These are phyloP conservation scores for Phytophthora pinifolia DNA, from an alignment of 352 stramenopile genomes.

Conservation along the genomic window DNA sequence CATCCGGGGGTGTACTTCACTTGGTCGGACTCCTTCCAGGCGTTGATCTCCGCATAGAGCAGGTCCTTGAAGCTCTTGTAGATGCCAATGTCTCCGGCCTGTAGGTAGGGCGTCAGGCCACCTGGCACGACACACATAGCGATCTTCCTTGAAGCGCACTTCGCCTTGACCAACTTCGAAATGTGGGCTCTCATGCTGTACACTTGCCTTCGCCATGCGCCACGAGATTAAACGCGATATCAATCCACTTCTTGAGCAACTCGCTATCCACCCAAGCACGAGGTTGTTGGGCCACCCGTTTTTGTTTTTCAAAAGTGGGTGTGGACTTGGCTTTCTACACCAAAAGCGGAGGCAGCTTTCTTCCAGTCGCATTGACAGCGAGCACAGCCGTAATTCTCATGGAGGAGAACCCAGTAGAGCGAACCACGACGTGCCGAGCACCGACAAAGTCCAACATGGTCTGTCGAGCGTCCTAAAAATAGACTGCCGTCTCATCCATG, in stretches of 20 bases:
- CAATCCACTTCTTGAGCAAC: constrained; percentile 5
- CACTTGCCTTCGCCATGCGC: constrained; percentile 3
- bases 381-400: constrained; percentile 28
- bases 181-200: constrained; percentile 7
- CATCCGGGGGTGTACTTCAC: constrained; percentile 1
- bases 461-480: constrained; percentile 22
- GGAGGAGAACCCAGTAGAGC: constrained; percentile 24
- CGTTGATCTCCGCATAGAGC: not conserved
- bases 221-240: constrained; percentile 5
- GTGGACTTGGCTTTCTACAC: constrained; percentile 13
- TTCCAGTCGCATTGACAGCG: constrained; percentile 7
- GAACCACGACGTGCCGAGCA: constrained; percentile 19
- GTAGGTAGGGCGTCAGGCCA: constrained; percentile 15
- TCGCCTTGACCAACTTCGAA: constrained; percentile 9
- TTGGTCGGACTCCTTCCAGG: constrained; percentile 1
- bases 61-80: constrained; percentile 4
- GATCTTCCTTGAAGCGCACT: constrained; percentile 2
- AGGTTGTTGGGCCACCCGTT: constrained; percentile 2
- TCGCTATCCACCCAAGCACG: constrained; percentile 9
- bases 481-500: constrained; percentile 30
- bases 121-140: constrained; percentile 7
- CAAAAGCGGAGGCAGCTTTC: constrained; percentile 13
- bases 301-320: constrained; percentile 18
- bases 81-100: not conserved
- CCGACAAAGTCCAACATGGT: constrained; percentile 18